Evolutionary conservation across 2,329 filamentous ascomycete species (phyloP), one percentile per base, ranked within the genome.

Genomic region (Mycosphaerella arachidis): DNA sequence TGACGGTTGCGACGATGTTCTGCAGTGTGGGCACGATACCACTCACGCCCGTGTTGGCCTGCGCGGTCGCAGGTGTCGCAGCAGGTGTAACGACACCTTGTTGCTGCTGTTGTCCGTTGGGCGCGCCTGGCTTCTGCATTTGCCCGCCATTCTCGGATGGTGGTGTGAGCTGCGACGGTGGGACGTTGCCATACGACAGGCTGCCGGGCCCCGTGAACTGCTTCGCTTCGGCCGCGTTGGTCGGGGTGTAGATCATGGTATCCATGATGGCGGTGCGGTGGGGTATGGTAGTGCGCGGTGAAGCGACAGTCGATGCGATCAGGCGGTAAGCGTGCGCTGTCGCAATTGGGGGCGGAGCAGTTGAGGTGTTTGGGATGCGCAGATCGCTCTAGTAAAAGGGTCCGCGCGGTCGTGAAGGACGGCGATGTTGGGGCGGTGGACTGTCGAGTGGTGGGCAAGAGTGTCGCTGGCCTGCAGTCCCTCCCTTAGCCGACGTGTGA

Each of bases 151-250:
- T 88, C 65, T 84, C 87, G 62, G 85, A 84, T 48, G 91, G 91
- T 64, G 91, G 91, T 60, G 91, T 93, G 74, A 97, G 76, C 74
- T 96, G 91, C 27, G 27, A 35, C 24, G 27, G 27, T 70, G 87
- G 71, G 35, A 66, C 86, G 64, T 88, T 89, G 56, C 93, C 92
- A 77, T 95, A 97, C 63, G 92, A 96, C 69, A 97, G 83, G 70
- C 92, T 96, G 66, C 91, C 90, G 58, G 92, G 90, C 62, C 91
- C 92, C 71, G 92, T 96, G 79, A 97, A 96, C 74, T 90, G 91
- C 83, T 94, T 94, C 66, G 94, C 94, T 84, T 97, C 92, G 68
- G 88, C 86, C 71, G 93, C 92, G 75, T 87, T 97, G 67, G 89
- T 84, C 53, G 94, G 94, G 74, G 97, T 94, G 69, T 93, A 94